Evolutionary conservation across 192 early-diverging fungal genomes (phyloP), one percentile per base, ranked within the genome.

Genomic region (Linnemannia zychae): DNA sequence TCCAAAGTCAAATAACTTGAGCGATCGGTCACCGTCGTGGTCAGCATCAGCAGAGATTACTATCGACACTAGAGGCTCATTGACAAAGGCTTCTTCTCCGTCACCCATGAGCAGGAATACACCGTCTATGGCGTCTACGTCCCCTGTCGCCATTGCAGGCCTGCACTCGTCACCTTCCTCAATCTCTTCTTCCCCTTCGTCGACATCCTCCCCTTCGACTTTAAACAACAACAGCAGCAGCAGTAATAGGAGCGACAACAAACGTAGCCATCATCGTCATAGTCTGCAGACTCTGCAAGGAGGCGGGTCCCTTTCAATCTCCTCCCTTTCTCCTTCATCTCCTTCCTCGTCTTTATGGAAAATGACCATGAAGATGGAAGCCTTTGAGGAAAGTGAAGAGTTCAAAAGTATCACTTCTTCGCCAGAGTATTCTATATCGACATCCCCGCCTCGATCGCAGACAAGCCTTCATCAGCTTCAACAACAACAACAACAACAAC

Each of bases 171-270:
- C 75, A 22, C 49, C 76, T 44, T 63, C 48, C 13, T 46, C 75
- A 22, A 36, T 68, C 31, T 63, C 48, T 4, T 46, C 68, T 63
- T 71, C 63, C 7, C 34, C 36, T 31, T 17, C 48, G 36, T 49
- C 65, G 0, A 68, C 75, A 12, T 28, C 52, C 37, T 37, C 72
- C 3, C 67, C 68, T 17, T 67, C 49, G n/a, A 77, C 75, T 24
- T 48, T 77, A 33, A 77, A 77, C 49, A 24, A 31, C 28, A 33
- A 44, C 36, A 9, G 60, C 24, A 37, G 22, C 34, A 46, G 40
- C 44, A 75, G 40, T 44, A 44, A 3, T 9, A 44, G 40, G 4
- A 44, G 40, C 40, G 48, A 11, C 48, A 49, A 5, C 48, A 4
- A 15, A 6, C 9, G 40, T 9, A 44, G 9, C 40, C 5, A 49